A percentile compares a stretch with the other conserved stretches of the same genome.
Conservation (phyloP, 345 rosid genomes). For the Citropsis articulata region DNA sequence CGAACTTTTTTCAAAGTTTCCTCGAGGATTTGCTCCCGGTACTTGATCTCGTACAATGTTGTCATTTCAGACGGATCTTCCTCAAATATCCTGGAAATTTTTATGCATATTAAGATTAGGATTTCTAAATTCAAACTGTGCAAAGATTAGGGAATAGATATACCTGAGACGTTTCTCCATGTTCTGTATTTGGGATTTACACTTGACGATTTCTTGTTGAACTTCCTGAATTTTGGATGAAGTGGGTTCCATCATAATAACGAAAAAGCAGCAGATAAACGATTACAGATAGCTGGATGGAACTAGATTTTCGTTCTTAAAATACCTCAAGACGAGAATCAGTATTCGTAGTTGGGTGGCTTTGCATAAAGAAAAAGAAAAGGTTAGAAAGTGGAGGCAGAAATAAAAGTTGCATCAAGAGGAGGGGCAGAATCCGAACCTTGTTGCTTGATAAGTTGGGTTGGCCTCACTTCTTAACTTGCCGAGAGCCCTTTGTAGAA, state of each 20-base stretch:
- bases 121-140: neutral
- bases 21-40: conserved; percentile 34
- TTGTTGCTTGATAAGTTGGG: conserved; percentile 14
- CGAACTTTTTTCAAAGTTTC: conserved; percentile 27
- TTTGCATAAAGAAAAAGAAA: neutral
- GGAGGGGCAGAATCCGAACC: conserved; percentile 10
- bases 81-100: conserved; percentile 32
- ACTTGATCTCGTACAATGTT: conserved; percentile 29
- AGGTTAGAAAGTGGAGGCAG: too few relatives aligned
- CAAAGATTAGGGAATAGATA: neutral
- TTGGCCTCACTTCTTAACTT: conserved; percentile 28
- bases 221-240: conserved; percentile 21
- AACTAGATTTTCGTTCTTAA: neutral
- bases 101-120: neutral
- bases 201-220: conserved; percentile 29
- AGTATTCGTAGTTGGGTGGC: conserved; percentile 5
- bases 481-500: conserved; percentile 28
- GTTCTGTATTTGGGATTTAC: conserved; percentile 20
- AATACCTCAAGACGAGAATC: conserved; percentile 33
- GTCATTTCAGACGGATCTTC: conserved; percentile 30
- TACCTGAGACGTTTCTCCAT: conserved; percentile 42
- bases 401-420: too few relatives aligned
- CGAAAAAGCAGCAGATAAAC: neutral
- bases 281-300: neutral
- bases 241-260: neutral